phyloP scores from a whole-genome alignment of 2,329 filamentous ascomycete genomes.

The Arthrobotrys sinensis region DNA sequence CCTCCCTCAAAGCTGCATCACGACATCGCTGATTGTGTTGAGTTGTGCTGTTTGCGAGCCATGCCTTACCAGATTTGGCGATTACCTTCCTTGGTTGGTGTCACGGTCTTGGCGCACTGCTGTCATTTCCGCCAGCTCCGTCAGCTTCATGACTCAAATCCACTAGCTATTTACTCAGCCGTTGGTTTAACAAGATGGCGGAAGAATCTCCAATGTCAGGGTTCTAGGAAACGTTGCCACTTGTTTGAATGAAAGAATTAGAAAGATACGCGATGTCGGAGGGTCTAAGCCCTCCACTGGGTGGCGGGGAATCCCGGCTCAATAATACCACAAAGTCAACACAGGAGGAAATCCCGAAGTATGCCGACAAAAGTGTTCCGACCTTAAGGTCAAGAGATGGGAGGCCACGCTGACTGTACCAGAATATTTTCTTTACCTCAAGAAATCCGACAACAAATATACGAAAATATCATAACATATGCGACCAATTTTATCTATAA shows the following conservation, averaged over 20 bases:
- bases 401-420: background rate
- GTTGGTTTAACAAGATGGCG: no score
- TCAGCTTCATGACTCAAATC: no score
- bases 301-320: background rate
- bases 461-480: constrained; percentile 24
- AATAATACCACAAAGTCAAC: background rate
- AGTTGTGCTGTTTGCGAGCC: background rate
- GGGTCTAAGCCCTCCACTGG: no score
- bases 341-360: background rate
- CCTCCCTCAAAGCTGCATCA: no score
- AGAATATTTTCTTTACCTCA: constrained; percentile 23
- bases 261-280: background rate
- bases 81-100: background rate
- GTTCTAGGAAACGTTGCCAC: no score
- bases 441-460: constrained; percentile 30
- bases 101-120: no score
- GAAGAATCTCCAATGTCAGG: no score
- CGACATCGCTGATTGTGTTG: constrained; percentile 1
- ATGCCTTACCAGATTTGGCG: background rate
- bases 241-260: no score
- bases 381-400: no score
- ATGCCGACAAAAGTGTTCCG: background rate
- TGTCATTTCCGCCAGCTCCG: no score
- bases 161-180: no score
- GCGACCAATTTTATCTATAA: constrained; percentile 26